Conservation (phyloP, 257 asterid genomes). For the Fraxinus excelsior region DNA sequence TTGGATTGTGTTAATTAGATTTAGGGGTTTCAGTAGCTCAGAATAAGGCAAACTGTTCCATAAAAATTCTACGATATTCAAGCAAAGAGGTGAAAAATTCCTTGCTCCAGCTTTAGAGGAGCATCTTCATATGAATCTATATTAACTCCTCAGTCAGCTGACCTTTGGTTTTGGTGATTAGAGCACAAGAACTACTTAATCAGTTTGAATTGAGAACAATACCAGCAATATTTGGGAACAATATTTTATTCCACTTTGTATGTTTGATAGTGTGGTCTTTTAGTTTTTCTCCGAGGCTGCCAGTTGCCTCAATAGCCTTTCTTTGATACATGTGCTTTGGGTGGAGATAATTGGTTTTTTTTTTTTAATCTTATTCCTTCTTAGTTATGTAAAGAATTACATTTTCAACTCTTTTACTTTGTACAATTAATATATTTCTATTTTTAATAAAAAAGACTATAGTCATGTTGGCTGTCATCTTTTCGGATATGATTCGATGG, state of each 20-base stretch:
- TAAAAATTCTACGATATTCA: neutral
- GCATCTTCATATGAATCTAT: neutral
- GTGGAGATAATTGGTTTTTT: neutral
- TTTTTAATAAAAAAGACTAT: too few relatives aligned
- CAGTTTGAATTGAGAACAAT: neutral
- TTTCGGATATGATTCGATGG: too few relatives aligned
- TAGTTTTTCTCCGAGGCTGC: neutral
- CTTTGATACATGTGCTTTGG: neutral
- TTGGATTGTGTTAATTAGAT: neutral
- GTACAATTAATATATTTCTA: too few relatives aligned
- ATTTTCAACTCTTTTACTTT: neutral
- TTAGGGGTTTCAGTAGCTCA: neutral
- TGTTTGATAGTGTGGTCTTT: neutral
- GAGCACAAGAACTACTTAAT: neutral
- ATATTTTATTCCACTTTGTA: neutral
- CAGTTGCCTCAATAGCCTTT: neutral
- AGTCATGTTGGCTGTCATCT: neutral
- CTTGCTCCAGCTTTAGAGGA: neutral
- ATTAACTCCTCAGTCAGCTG: neutral
- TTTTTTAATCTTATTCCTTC: too few relatives aligned
- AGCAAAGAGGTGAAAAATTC: neutral
- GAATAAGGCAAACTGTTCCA: neutral
- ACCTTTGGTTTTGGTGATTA: neutral
- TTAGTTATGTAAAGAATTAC: too few relatives aligned
- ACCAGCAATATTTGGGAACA: neutral